These are phyloP conservation scores for Pseudozyma sp. DNA, from an alignment of 1,284 basidiomycete species.

Conservation along the genomic window DNA sequence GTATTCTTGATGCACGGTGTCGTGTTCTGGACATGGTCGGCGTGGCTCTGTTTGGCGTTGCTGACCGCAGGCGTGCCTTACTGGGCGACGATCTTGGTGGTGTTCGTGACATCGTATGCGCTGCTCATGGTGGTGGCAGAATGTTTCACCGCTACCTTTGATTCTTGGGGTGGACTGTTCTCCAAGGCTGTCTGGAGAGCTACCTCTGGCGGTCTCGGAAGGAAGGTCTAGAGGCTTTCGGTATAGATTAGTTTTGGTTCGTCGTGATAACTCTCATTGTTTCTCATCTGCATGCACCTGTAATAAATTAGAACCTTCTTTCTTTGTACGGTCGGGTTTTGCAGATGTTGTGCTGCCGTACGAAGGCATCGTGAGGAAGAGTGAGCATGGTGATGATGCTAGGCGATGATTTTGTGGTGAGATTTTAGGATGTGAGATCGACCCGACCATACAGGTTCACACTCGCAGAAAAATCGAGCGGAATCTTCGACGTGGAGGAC, in stretches of 20 bases:
- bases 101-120: slow-evolving; percentile 53
- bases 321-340: too few relatives aligned
- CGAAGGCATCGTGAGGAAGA: too few relatives aligned
- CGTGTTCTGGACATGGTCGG: slow-evolving; percentile 60
- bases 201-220: slow-evolving; percentile 52
- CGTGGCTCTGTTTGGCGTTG: slow-evolving; percentile 54
- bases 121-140: slow-evolving; percentile 49
- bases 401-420: too few relatives aligned
- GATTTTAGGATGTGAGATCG: neutral
- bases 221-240: slow-evolving; percentile 12
- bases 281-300: too few relatives aligned
- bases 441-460: too few relatives aligned
- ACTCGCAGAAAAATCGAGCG: too few relatives aligned
- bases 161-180: slow-evolving; percentile 55
- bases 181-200: slow-evolving; percentile 58
- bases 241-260: neutral
- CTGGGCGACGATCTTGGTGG: slow-evolving; percentile 59
- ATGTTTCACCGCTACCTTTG: slow-evolving; percentile 59
- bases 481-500: neutral
- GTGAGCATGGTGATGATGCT: too few relatives aligned
- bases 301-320: too few relatives aligned
- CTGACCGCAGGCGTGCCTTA: slow-evolving; percentile 49
- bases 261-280: neutral
- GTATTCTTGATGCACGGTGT: slow-evolving; percentile 62
- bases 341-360: too few relatives aligned